Base-by-base conservation (phyloP, 2,329 filamentous ascomycete genomes). In the Xylariaceae sp. region DNA sequence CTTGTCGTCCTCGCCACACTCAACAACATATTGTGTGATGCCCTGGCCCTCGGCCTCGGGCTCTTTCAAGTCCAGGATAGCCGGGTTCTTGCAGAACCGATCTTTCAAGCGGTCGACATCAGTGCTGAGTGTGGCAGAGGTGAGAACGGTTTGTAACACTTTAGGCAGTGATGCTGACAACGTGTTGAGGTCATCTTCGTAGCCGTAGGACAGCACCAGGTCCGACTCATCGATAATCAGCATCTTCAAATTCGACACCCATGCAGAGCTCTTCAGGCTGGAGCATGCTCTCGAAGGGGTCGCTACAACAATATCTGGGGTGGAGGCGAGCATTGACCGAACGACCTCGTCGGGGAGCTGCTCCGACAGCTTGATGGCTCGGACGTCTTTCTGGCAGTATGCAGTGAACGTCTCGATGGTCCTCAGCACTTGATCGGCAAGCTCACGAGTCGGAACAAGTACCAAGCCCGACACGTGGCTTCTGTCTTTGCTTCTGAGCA, bases 1-100 rank as follows among this genome's bases (percentile, higher is more conserved):
- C 59, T 98, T 98, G 55, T 97, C 92, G 50, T 97, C 90, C 64
- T 98, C 92, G n/a, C 78, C 87, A 51, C 88, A 94, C 74, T 82
- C 88, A 49, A 96, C 85, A 19, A 89, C 80, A 56, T 88, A 95
- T 65, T 97, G 92, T 38, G 81, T 86, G 18, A 97, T 74, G 4
- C 80, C 83, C 46, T 83, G 78, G 14, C 81, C 79, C 49, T 87
- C 82, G 15, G 82, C 81, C 50, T 94, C 86, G 35, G 82, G 76
- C 50, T 94, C 87, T 47, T 92, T 85, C 13, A 98, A 67, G 56
- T 94, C 83, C 50, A 98, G 66, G 30, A 92, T 64, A 2, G 78
- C 81, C 0, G 90, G 89, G 53, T 85, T 81, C 31, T 82, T 76
- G 60, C 88, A 92, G 63, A 98, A 94, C 19, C 96, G 73, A 2